phyloP scores from a whole-genome alignment of 495 filamentous ascomycete species.

The Penicillium argentinense region DNA sequence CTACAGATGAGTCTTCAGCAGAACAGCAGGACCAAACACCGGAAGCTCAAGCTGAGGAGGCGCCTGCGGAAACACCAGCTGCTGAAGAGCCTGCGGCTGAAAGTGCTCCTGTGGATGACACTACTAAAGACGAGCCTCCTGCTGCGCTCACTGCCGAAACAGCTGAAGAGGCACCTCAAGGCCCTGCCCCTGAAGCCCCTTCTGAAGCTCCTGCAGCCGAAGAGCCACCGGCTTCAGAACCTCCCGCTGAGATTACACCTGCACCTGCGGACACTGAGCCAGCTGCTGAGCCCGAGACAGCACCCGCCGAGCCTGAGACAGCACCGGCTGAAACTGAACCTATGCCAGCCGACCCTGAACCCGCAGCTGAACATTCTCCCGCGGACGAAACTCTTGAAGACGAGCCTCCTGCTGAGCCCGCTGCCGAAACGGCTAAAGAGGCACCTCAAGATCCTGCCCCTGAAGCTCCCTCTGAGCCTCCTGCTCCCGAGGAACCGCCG shows the following conservation, averaged over 20 bases:
- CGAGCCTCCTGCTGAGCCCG: constrained; percentile 4
- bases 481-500: constrained; percentile 4
- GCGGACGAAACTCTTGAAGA: constrained; percentile 6
- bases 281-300: constrained; percentile 8
- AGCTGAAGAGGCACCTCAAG: constrained; percentile 5
- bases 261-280: constrained; percentile 5
- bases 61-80: constrained; percentile 24
- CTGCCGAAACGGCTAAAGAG: constrained; percentile 1
- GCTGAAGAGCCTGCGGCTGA: constrained; percentile 9
- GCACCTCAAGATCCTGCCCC: constrained; percentile 10
- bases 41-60: constrained; percentile 10
- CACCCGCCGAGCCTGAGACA: constrained; percentile 5
- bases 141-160: constrained; percentile 8
- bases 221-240: constrained; percentile 10
- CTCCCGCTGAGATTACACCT: no score
- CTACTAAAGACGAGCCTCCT: constrained; percentile 5
- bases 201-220: constrained; percentile 6
- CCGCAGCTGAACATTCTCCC: constrained; percentile 1
- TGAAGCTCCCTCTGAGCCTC: constrained; percentile 11
- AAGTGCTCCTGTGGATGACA: constrained; percentile 6
- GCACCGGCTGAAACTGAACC: constrained; percentile 7
- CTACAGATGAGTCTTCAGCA: constrained; percentile 6
- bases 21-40: no score
- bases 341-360: constrained; percentile 9
- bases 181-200: constrained; percentile 7